These are phyloP conservation scores for Pelargonium myrrhifolium DNA, from an alignment of 441 rosid species.

Conservation along the genomic window DNA sequence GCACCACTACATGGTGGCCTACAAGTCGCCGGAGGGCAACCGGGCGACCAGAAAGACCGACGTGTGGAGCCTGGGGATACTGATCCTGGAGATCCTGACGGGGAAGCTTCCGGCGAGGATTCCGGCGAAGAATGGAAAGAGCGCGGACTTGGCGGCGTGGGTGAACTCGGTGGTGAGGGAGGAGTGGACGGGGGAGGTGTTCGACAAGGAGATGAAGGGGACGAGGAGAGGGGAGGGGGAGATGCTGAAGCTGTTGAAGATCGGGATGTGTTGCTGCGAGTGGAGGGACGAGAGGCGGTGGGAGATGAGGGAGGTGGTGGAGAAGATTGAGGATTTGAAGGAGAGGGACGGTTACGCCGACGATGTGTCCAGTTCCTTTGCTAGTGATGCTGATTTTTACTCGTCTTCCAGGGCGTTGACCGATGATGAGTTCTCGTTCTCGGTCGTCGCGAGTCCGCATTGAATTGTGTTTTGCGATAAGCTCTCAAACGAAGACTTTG, in stretches of 20 bases:
- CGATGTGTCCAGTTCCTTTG: slow-evolving; percentile 41
- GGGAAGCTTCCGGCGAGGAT: slow-evolving; percentile 69
- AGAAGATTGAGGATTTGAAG: slow-evolving; percentile 47
- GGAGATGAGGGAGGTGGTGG: slow-evolving; percentile 55
- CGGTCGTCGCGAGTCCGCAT: slow-evolving; percentile 9
- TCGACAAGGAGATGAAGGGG: slow-evolving; percentile 68
- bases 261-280: slow-evolving; percentile 82
- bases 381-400: slow-evolving; percentile 45
- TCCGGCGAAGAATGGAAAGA: slow-evolving; percentile 43
- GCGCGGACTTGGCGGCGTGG: slow-evolving; percentile 62
- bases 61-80: slow-evolving; percentile 85
- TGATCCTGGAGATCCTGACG: slow-evolving; percentile 65
- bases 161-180: slow-evolving; percentile 61
- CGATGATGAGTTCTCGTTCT: slow-evolving; percentile 54
- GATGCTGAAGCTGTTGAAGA: slow-evolving; percentile 70
- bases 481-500: too few relatives aligned
- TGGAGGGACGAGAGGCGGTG: slow-evolving; percentile 62
- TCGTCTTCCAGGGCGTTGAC: slow-evolving; percentile 54
- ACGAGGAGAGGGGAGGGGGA: slow-evolving; percentile 57
- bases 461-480: too few relatives aligned
- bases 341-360: slow-evolving; percentile 46
- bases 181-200: slow-evolving; percentile 85
- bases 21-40: slow-evolving; percentile 61
- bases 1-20: slow-evolving; percentile 60
- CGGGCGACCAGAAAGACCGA: slow-evolving; percentile 52